phyloP scores from a whole-genome alignment of 371 early-diverging fungal species.

The Fennellomyces sp. region DNA sequence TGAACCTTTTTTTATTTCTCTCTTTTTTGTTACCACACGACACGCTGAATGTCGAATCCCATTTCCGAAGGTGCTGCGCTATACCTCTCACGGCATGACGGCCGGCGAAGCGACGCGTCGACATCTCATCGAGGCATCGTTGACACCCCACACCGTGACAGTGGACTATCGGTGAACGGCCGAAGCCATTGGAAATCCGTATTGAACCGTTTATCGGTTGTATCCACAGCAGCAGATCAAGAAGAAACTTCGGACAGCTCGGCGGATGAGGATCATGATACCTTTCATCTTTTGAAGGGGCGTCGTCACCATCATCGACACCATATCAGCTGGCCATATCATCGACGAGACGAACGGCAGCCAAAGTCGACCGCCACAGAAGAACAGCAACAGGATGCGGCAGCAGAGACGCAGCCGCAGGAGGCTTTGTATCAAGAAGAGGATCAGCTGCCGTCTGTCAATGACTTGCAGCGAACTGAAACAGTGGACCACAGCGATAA shows the following conservation, averaged over 20 bases:
- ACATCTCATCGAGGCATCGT: neutral
- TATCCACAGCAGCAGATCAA: slow-evolving; percentile 16
- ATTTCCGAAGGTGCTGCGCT: slow-evolving; percentile 30
- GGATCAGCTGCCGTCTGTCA: slow-evolving; percentile 31
- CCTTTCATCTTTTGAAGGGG: neutral
- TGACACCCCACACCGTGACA: neutral
- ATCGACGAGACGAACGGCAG: neutral
- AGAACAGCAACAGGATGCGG: neutral
- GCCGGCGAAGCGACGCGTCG: neutral
- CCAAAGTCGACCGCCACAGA: neutral
- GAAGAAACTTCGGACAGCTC: neutral
- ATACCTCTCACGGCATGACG: slow-evolving; percentile 24
- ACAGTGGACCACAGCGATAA: slow-evolving; percentile 14
- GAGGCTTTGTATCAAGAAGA: slow-evolving; percentile 21
- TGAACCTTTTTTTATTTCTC: neutral
- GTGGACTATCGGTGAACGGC: neutral
- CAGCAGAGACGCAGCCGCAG: neutral
- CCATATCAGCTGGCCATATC: slow-evolving; percentile 22
- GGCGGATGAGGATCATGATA: neutral
- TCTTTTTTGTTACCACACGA: neutral
- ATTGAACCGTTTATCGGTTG: slow-evolving; percentile 17
- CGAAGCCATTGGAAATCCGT: neutral
- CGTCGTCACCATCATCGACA: slow-evolving; percentile 30
- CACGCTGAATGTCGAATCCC: slow-evolving; percentile 28
- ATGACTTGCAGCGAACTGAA: slow-evolving; percentile 24